Base-by-base conservation (phyloP, 768 basidiomycete species). In the Auriculariales sp. region DNA sequence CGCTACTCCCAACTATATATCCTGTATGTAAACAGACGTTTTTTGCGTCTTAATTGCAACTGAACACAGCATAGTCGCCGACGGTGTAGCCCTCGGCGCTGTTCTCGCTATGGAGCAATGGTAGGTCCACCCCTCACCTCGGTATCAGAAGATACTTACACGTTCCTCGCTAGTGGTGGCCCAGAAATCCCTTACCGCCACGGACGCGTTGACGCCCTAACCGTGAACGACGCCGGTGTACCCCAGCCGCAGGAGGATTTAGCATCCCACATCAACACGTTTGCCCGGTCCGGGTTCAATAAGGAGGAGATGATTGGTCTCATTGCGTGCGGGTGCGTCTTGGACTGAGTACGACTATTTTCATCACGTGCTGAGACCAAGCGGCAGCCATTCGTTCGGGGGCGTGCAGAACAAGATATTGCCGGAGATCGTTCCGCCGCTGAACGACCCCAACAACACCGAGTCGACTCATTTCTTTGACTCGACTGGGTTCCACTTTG, bases 231-330 rank as follows among this genome's bases (percentile, higher is more conserved):
- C 3, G 34, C 48, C 5, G 71, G 72, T 10, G 69, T 70, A 14
- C 75, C 75, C 3, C 58, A 70, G 33, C 70, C 73, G 0, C 62
- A 69, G 24, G 61, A 73, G 35, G 61, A 63, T 50, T 54, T 74
- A 9, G 57, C 65, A 14, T 67, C 66, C 1, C 65, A 69, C 47
- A 66, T 57, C 15, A 61, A 64, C 28, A 65, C 58, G 33, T 75
- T 75, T 58, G 56, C 64, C 5, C 66, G 66, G 9, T 62, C 66
- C 55, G 74, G 74, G 4, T 74, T 72, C 54, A 58, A 61, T 9
- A 57, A 59, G 24, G 52, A 61, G n/a, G 71, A 74, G 50, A 74
- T 74, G 72, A 74, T 74, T 50, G 62, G 67, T 49, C 66, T 75
- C 39, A 67, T 68, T 19, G 71, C 72, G 3, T 75, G 74, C 53